Evolutionary conservation across 805 yeast genomes (phyloP).

Genomic region (Candida wancherniae): DNA sequence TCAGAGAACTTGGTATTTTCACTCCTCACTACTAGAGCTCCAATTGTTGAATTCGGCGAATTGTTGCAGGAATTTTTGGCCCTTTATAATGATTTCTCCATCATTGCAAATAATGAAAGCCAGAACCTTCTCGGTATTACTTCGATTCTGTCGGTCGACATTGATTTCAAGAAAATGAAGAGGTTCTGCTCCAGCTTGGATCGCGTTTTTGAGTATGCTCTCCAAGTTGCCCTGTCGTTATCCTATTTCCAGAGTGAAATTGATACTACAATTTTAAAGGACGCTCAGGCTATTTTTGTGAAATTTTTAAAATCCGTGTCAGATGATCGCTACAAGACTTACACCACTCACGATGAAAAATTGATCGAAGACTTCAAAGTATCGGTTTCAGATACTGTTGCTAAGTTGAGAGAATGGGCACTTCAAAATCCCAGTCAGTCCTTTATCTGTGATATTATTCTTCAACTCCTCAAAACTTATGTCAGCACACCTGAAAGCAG

Average conservation of each 20-base stretch:
- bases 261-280: slow-evolving; percentile 4
- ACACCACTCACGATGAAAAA: slow-evolving; percentile 14
- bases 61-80: slow-evolving; percentile 16
- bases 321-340: slow-evolving; percentile 1
- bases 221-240: slow-evolving; percentile 6
- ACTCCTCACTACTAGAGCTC: slow-evolving; percentile 49
- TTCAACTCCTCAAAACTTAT: slow-evolving; percentile 40
- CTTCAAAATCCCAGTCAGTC: slow-evolving; percentile 22
- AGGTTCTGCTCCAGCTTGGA: slow-evolving; percentile 5
- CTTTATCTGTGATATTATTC: slow-evolving; percentile 47
- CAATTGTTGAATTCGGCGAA: slow-evolving; percentile 34
- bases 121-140: slow-evolving; percentile 15
- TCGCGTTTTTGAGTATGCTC: slow-evolving; percentile 12
- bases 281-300: slow-evolving; percentile 6
- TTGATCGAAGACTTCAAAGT: slow-evolving; percentile 19
- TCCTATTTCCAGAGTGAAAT: slow-evolving; percentile 6
- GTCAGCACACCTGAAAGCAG: too few relatives aligned
- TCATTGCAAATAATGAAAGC: slow-evolving; percentile 12
- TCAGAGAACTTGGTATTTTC: slow-evolving; percentile 65
- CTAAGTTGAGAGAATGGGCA: slow-evolving; percentile 33
- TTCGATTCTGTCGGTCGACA: slow-evolving; percentile 14
- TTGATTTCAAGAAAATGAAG: slow-evolving; percentile 16
- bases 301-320: slow-evolving; percentile 5
- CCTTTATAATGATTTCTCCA: slow-evolving; percentile 13
- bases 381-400: too few relatives aligned